These are phyloP conservation scores for Adansonia gregorii DNA, from an alignment of 441 rosid species.

Conservation along the genomic window DNA sequence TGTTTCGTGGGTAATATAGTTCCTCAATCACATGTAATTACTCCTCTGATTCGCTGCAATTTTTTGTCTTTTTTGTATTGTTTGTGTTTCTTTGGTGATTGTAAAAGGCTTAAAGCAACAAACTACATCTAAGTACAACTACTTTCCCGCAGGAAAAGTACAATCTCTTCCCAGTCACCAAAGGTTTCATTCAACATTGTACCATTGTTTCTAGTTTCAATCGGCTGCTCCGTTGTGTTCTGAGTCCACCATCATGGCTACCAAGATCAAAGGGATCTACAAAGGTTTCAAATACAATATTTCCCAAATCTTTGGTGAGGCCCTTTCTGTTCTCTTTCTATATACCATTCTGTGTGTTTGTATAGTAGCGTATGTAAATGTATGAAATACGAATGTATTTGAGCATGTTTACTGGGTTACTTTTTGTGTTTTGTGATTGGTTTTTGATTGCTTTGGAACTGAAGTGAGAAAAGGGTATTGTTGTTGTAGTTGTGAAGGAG, in stretches of 20 bases:
- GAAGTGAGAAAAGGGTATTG: slow-evolving; percentile 24
- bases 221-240: slow-evolving; percentile 23
- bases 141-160: slow-evolving; percentile 33
- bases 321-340: slow-evolving; percentile 11
- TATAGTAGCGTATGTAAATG: background rate
- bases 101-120: slow-evolving; percentile 8
- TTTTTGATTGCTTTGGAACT: slow-evolving; percentile 20
- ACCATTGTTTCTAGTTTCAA: slow-evolving; percentile 3
- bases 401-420: background rate
- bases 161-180: slow-evolving; percentile 22
- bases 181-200: slow-evolving; percentile 18
- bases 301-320: slow-evolving; percentile 81
- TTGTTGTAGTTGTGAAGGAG: slow-evolving; percentile 52
- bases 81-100: slow-evolving; percentile 22
- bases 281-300: slow-evolving; percentile 79
- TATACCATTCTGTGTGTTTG: background rate
- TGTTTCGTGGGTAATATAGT: slow-evolving; percentile 38
- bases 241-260: slow-evolving; percentile 48
- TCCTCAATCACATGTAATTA: slow-evolving; percentile 40
- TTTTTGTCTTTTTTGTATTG: slow-evolving; percentile 29
- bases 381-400: slow-evolving; percentile 2
- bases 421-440: background rate
- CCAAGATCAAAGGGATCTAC: slow-evolving; percentile 82
- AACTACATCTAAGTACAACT: slow-evolving; percentile 19
- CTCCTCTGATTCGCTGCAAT: slow-evolving; percentile 29